A percentile compares a stretch with the other conserved stretches of the same genome.
Conservation (phyloP, 805 yeast species). For the Kluyveromyces siamensis region DNA sequence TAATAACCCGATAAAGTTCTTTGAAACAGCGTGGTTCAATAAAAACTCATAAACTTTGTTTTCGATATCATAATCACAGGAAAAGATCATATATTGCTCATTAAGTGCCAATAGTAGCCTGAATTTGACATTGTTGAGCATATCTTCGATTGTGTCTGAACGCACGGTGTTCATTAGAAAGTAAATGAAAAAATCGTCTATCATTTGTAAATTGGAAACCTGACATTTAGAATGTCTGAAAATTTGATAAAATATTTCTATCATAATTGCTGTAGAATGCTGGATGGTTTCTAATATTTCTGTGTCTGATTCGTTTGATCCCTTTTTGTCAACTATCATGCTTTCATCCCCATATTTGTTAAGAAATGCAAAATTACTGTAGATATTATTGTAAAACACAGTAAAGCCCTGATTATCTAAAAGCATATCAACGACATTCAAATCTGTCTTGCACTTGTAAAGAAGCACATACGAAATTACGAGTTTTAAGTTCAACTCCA, state of each 20-base stretch:
- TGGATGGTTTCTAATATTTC: slow-evolving; percentile 28
- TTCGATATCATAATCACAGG: slow-evolving; percentile 23
- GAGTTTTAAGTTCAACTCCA: slow-evolving; percentile 32
- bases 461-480: slow-evolving; percentile 36
- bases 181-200: slow-evolving; percentile 39
- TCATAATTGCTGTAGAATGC: slow-evolving; percentile 34
- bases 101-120: slow-evolving; percentile 65
- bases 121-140: slow-evolving; percentile 58
- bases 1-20: slow-evolving; percentile 56
- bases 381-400: slow-evolving; percentile 35
- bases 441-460: slow-evolving; percentile 36
- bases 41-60: slow-evolving; percentile 53
- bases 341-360: slow-evolving; percentile 19
- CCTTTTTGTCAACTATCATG: slow-evolving; percentile 6
- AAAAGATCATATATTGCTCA: slow-evolving; percentile 76
- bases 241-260: slow-evolving; percentile 48
- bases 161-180: slow-evolving; percentile 39
- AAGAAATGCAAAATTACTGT: slow-evolving; percentile 29
- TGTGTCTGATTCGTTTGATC: slow-evolving; percentile 21
- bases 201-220: slow-evolving; percentile 31
- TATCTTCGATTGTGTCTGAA: slow-evolving; percentile 40
- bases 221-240: slow-evolving; percentile 42
- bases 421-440: slow-evolving; percentile 35
- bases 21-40: slow-evolving; percentile 34
- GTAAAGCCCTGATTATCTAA: slow-evolving; percentile 45